Conservation (phyloP, 441 rosid species). For the Aleurites moluccanus region DNA sequence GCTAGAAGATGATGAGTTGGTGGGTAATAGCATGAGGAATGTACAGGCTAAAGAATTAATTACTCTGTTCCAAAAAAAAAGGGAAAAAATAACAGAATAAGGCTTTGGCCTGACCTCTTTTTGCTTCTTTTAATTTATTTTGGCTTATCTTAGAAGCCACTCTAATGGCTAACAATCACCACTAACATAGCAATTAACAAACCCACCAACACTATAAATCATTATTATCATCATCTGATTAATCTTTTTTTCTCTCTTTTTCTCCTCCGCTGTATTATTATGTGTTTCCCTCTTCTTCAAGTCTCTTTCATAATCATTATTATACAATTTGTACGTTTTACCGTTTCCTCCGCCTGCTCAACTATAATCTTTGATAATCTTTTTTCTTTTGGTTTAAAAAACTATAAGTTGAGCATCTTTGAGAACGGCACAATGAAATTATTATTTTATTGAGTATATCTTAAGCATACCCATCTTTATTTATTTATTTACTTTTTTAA, state of each 20-base stretch:
- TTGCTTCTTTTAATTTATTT: constrained; percentile 36
- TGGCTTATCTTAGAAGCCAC: constrained; percentile 68
- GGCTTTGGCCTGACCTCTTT: constrained; percentile 18
- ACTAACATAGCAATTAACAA: constrained; percentile 14
- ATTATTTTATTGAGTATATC: constrained; percentile 16
- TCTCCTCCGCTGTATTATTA: too few relatives aligned
- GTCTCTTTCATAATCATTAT: constrained; percentile 24
- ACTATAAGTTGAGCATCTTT: constrained; percentile 2
- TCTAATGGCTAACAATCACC: constrained; percentile 31
- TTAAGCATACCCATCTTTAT: constrained; percentile 9
- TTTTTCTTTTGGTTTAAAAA: background rate
- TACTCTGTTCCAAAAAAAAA: background rate
- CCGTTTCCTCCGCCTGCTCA: constrained; percentile 26
- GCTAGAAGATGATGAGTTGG: too few relatives aligned
- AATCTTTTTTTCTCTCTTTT: background rate
- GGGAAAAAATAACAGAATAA: constrained; percentile 7
- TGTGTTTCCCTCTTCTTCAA: background rate
- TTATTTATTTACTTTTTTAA: too few relatives aligned
- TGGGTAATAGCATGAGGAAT: background rate
- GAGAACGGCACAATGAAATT: background rate
- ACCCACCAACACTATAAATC: constrained; percentile 16
- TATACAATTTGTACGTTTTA: constrained; percentile 10
- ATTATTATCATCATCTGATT: background rate
- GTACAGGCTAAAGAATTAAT: constrained; percentile 21
- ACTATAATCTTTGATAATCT: background rate